phyloP scores from a whole-genome alignment of 495 filamentous ascomycete genomes.

The Neurospora sp. region DNA sequence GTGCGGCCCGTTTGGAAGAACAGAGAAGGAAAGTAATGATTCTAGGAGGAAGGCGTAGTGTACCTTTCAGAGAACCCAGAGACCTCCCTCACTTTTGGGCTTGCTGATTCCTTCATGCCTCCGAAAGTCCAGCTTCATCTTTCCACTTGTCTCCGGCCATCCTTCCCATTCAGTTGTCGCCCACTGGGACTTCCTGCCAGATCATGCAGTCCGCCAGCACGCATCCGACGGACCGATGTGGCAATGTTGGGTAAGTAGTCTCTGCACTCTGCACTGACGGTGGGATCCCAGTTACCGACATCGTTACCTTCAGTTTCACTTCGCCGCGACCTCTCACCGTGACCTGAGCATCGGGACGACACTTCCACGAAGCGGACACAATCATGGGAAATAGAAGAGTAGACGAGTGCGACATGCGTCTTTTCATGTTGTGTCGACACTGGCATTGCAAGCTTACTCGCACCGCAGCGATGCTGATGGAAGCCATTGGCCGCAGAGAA shows the following conservation, averaged over 20 bases:
- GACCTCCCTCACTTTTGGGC: not conserved
- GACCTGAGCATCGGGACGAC: not conserved
- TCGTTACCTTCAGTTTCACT: not conserved
- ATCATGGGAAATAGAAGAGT: not conserved
- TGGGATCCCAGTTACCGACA: not conserved
- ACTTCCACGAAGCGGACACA: not conserved
- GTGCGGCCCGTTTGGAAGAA: not conserved
- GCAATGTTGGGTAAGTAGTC: not conserved
- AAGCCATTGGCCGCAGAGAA: not conserved
- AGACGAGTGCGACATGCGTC: not conserved
- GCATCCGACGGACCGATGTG: not conserved
- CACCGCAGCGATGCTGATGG: not conserved
- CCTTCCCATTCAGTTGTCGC: not conserved
- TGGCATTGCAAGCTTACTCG: not conserved
- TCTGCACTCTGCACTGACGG: not conserved
- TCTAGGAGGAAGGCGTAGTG: not conserved
- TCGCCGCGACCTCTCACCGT: not conserved
- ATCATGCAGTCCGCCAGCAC: not conserved
- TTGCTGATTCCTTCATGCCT: not conserved
- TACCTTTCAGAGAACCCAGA: not conserved
- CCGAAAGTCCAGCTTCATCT: not conserved
- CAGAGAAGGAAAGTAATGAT: not conserved
- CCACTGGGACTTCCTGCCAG: not conserved
- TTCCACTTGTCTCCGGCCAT: not conserved
- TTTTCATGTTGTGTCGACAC: not conserved